These are phyloP conservation scores for Fistulifera pelliculosa DNA, from an alignment of 108 stramenopile genomes.

Conservation along the genomic window DNA sequence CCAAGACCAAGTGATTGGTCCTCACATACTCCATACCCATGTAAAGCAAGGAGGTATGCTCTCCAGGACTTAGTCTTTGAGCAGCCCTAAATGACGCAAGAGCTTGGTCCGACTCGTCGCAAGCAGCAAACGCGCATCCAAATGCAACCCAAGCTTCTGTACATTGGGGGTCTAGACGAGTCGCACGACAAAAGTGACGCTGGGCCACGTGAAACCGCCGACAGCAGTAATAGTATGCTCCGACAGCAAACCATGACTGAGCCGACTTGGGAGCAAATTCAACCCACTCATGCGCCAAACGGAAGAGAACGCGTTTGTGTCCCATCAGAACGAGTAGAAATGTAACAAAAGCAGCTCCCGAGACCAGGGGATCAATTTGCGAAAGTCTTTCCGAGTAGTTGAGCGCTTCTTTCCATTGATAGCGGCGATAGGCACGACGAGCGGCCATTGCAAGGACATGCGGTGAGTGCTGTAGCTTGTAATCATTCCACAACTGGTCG, in stretches of 20 bases:
- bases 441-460: constrained; percentile 72
- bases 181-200: constrained; percentile 86
- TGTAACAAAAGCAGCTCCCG: constrained; percentile 49
- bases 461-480: constrained; percentile 49
- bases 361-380: constrained; percentile 49
- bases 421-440: constrained; percentile 54
- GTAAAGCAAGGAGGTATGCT: constrained; percentile 78
- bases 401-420: constrained; percentile 45
- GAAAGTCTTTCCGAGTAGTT: constrained; percentile 55
- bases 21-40: constrained; percentile 96
- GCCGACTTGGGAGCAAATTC: constrained; percentile 78
- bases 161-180: constrained; percentile 74
- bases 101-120: constrained; percentile 95
- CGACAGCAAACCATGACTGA: constrained; percentile 90
- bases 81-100: constrained; percentile 91
- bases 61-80: constrained; percentile 74
- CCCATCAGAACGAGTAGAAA: constrained; percentile 73
- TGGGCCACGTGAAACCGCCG: constrained; percentile 86
- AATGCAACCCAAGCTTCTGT: constrained; percentile 92
- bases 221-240: constrained; percentile 86
- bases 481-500: constrained; percentile 37
- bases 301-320: constrained; percentile 81
- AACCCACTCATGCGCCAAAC: constrained; percentile 89
- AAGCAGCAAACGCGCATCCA: constrained; percentile 86
- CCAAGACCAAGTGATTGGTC: constrained; percentile 90